phyloP scores from a whole-genome alignment of 1,139 yeast genomes.

The Diutina rugosa region DNA sequence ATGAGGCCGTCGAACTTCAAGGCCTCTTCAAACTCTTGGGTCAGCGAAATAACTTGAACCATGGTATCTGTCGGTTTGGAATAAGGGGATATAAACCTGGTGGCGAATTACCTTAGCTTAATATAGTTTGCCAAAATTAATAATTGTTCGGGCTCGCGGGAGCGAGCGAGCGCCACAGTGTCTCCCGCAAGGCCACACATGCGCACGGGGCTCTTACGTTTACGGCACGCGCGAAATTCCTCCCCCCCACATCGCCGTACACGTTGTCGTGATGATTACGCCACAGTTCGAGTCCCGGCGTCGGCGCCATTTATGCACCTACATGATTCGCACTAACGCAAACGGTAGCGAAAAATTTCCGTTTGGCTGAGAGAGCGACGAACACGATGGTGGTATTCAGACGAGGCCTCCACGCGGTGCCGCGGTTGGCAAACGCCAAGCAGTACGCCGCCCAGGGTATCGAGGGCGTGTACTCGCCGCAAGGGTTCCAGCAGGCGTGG shows the following conservation, averaged over 20 bases:
- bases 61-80: slow-evolving; percentile 11
- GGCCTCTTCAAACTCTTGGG: slow-evolving; percentile 51
- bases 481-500: slow-evolving; percentile 72
- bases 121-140: too few relatives aligned
- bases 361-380: background rate
- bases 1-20: slow-evolving; percentile 44
- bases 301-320: too few relatives aligned
- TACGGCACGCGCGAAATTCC: too few relatives aligned
- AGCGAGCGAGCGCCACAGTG: too few relatives aligned
- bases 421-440: slow-evolving; percentile 34
- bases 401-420: slow-evolving; percentile 44
- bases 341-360: background rate
- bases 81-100: background rate
- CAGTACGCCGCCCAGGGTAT: slow-evolving; percentile 39
- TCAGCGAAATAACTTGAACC: slow-evolving; percentile 28
- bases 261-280: too few relatives aligned
- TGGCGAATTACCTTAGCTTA: too few relatives aligned
- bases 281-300: too few relatives aligned
- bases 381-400: background rate
- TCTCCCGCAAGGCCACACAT: too few relatives aligned
- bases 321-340: background rate
- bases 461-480: slow-evolving; percentile 54
- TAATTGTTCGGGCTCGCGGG: too few relatives aligned
- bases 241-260: too few relatives aligned
- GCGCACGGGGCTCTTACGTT: too few relatives aligned